Conservation (phyloP, 2,329 filamentous ascomycete genomes). For the Diplodia seriata region DNA sequence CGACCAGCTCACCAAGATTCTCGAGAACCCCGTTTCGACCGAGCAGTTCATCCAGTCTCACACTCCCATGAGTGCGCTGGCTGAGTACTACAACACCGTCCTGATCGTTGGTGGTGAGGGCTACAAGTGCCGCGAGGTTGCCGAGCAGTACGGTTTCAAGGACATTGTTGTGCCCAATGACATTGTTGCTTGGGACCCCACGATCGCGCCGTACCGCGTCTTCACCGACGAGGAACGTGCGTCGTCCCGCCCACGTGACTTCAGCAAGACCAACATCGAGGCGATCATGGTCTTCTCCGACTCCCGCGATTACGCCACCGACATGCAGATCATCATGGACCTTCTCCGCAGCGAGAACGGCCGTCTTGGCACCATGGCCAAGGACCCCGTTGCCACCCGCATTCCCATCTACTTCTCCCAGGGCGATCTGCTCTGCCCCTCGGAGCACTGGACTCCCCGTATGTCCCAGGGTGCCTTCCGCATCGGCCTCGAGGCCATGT, state of each 20-base stretch:
- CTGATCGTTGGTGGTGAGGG: constrained; percentile 78
- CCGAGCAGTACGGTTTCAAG: constrained; percentile 76
- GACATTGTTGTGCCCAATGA: constrained; percentile 77
- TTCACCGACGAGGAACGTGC: constrained; percentile 73
- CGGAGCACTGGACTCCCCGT: constrained; percentile 65
- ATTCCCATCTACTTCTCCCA: constrained; percentile 79
- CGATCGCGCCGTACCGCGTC: constrained; percentile 71
- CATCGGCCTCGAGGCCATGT: constrained; percentile 76
- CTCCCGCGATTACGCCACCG: constrained; percentile 75
- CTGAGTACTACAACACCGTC: constrained; percentile 79
- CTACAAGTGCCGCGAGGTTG: constrained; percentile 75
- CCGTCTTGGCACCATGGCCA: constrained; percentile 67
- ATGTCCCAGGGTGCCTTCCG: constrained; percentile 80
- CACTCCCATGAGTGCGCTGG: constrained; percentile 76
- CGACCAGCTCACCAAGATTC: constrained; percentile 71
- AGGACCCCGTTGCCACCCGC: constrained; percentile 69
- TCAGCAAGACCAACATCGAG: constrained; percentile 73
- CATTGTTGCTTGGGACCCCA: constrained; percentile 72
- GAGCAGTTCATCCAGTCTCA: constrained; percentile 81
- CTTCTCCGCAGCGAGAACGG: constrained; percentile 73
- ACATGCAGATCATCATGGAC: constrained; percentile 79
- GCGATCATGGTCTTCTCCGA: constrained; percentile 79
- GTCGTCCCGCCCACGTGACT: constrained; percentile 73
- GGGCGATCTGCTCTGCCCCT: constrained; percentile 68
- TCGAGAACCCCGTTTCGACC: constrained; percentile 68